Conservation (phyloP, 768 basidiomycete genomes). For the Hygrophoropsis aurantiaca region DNA sequence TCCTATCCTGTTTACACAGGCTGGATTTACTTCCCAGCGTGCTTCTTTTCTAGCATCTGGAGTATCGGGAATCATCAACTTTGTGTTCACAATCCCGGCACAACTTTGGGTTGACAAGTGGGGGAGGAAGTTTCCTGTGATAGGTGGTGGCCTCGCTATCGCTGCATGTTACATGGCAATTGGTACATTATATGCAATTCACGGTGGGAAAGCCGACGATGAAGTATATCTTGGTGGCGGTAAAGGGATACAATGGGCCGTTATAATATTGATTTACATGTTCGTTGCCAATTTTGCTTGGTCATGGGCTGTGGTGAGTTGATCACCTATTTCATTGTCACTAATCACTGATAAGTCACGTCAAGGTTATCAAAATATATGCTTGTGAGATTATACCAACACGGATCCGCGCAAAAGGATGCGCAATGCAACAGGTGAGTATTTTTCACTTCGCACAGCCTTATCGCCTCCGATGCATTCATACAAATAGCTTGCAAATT, state of each 20-base stretch:
- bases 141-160: slow-evolving; percentile 43
- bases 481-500: slow-evolving; percentile 20
- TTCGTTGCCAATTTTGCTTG: slow-evolving; percentile 43
- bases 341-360: not conserved
- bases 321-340: not conserved
- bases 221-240: slow-evolving; percentile 17
- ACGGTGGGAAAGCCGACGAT: slow-evolving; percentile 30
- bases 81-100: slow-evolving; percentile 37
- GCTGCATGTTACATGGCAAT: slow-evolving; percentile 40
- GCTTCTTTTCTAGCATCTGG: slow-evolving; percentile 52
- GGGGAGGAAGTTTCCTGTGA: slow-evolving; percentile 34
- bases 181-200: slow-evolving; percentile 42
- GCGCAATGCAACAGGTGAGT: slow-evolving; percentile 42
- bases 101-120: slow-evolving; percentile 42
- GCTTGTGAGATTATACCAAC: slow-evolving; percentile 49
- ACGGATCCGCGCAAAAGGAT: slow-evolving; percentile 44
- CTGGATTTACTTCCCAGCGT: slow-evolving; percentile 46
- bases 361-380: slow-evolving; percentile 36
- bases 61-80: slow-evolving; percentile 45
- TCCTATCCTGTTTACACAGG: slow-evolving; percentile 48
- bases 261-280: slow-evolving; percentile 47
- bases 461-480: slow-evolving; percentile 6
- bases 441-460: not conserved
- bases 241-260: slow-evolving; percentile 32
- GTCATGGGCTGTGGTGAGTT: slow-evolving; percentile 43